Percentiles rank a stretch among this genome's conserved stretches.
phyloP scores from a whole-genome alignment of 345 rosid genomes.

The Balakata baccata region DNA sequence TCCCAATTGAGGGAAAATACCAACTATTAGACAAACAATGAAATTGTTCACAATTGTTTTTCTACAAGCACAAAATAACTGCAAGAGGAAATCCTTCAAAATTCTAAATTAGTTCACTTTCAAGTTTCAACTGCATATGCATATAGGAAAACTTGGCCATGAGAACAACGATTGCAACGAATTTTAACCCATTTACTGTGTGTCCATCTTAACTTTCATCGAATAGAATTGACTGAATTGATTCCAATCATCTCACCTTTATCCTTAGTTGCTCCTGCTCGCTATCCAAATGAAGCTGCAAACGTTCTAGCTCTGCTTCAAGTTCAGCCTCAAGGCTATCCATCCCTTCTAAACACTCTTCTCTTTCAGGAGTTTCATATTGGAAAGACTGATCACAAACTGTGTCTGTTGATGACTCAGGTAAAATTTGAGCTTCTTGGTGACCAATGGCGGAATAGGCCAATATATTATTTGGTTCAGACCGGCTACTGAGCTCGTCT shows the following conservation, averaged over 20 bases:
- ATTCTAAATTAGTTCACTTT: not conserved
- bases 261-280: conserved; percentile 26
- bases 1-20: not conserved
- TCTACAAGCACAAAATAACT: not conserved
- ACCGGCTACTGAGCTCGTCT: conserved; percentile 16
- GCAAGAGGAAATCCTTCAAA: not conserved
- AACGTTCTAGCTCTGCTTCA: conserved; percentile 57
- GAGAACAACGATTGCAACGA: not conserved
- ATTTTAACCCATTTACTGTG: not conserved
- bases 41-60: not conserved
- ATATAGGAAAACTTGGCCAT: not conserved
- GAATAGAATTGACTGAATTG: not conserved
- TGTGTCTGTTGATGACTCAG: conserved; percentile 26
- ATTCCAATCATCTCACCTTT: conserved; percentile 31
- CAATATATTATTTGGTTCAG: conserved; percentile 20
- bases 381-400: conserved; percentile 30
- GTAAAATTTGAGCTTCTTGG: conserved; percentile 15
- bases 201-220: not conserved
- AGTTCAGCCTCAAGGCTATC: conserved; percentile 72
- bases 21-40: not conserved
- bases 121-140: not conserved
- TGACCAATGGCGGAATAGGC: conserved; percentile 26
- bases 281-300: conserved; percentile 50
- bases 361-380: conserved; percentile 21
- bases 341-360: conserved; percentile 42